phyloP scores from a whole-genome alignment of 164 flowering plant genomes.

The Stephania cephalantha region DNA sequence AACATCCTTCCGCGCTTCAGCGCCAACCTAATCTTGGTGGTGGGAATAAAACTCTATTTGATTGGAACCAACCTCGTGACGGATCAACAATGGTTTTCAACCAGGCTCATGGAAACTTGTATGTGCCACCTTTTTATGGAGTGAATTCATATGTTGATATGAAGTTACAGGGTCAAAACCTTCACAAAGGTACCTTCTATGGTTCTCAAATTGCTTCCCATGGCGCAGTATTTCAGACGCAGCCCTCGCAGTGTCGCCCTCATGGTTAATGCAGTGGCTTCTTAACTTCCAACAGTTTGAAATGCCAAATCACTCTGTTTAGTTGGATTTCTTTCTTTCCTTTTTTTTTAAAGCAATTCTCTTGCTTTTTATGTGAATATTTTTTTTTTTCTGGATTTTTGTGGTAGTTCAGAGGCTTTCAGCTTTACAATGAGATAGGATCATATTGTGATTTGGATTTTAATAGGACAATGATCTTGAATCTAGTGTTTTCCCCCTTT shows the following conservation, averaged over 20 bases:
- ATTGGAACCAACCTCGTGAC: slow-evolving; percentile 26
- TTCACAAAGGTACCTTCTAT: slow-evolving; percentile 23
- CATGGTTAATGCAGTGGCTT: slow-evolving; percentile 5
- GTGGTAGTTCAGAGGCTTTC: slow-evolving; percentile 9
- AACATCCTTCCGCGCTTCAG: slow-evolving; percentile 24
- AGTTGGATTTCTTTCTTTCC: slow-evolving; percentile 8
- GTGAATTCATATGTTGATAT: slow-evolving; percentile 28
- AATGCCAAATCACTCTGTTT: slow-evolving; percentile 7
- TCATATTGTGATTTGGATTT: slow-evolving; percentile 9
- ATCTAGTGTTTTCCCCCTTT: slow-evolving; percentile 3
- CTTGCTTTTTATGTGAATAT: slow-evolving; percentile 17
- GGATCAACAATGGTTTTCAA: slow-evolving; percentile 25
- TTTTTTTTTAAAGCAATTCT: not conserved
- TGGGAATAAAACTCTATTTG: slow-evolving; percentile 16
- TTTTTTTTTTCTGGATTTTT: slow-evolving; percentile 4
- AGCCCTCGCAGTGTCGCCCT: slow-evolving; percentile 21
- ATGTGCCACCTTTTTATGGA: slow-evolving; percentile 30
- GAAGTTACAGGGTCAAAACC: slow-evolving; percentile 33
- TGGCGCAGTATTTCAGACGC: slow-evolving; percentile 28
- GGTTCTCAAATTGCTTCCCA: slow-evolving; percentile 39
- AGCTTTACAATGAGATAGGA: slow-evolving; percentile 11
- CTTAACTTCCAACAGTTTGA: slow-evolving; percentile 4
- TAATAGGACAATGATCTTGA: not conserved
- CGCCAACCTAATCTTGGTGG: slow-evolving; percentile 22
- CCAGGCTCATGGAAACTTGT: slow-evolving; percentile 24